Percentiles rank a stretch among this genome's conserved stretches.
Evolutionary conservation across 495 filamentous ascomycete genomes (phyloP).

Genomic region (Penicillium angulare): DNA sequence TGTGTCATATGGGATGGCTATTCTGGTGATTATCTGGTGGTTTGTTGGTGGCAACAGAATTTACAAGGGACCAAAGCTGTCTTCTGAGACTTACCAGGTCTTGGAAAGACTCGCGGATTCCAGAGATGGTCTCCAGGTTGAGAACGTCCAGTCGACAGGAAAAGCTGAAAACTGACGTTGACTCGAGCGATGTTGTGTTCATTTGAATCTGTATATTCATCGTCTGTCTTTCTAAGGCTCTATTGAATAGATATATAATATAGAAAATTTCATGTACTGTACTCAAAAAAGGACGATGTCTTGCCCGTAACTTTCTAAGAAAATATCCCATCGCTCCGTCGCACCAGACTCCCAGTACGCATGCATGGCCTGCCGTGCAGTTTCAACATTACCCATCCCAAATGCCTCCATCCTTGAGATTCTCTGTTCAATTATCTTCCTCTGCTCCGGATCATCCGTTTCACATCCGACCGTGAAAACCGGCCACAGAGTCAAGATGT

Average conservation of each 20-base stretch:
- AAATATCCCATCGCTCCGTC: slow-evolving; percentile 9
- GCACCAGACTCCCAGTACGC: slow-evolving; percentile 6
- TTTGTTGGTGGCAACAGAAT: slow-evolving; percentile 2
- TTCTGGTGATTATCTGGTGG: slow-evolving; percentile 8
- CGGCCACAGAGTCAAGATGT: slow-evolving; percentile 5
- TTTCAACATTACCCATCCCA: slow-evolving; percentile 9
- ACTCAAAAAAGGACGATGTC: slow-evolving; percentile 6
- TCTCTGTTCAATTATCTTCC: slow-evolving; percentile 1
- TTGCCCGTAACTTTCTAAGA: slow-evolving; percentile 1
- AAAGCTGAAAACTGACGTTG: background rate
- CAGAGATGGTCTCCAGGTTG: background rate
- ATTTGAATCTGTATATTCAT: too few relatives aligned
- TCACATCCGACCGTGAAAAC: slow-evolving; percentile 8
- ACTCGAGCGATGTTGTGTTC: too few relatives aligned
- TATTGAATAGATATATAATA: background rate
- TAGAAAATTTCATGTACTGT: background rate
- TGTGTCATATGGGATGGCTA: slow-evolving; percentile 9
- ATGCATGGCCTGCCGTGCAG: slow-evolving; percentile 6
- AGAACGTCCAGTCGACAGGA: background rate
- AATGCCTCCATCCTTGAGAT: slow-evolving; percentile 3
- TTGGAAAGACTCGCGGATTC: slow-evolving; percentile 1
- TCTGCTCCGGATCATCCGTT: slow-evolving; percentile 1
- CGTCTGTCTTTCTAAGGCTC: background rate
- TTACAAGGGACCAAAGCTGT: slow-evolving; percentile 6
- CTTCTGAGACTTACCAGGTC: background rate